These are phyloP conservation scores for Umbelopsis sp. DNA, from an alignment of 192 early-diverging fungal genomes.

Conservation along the genomic window DNA sequence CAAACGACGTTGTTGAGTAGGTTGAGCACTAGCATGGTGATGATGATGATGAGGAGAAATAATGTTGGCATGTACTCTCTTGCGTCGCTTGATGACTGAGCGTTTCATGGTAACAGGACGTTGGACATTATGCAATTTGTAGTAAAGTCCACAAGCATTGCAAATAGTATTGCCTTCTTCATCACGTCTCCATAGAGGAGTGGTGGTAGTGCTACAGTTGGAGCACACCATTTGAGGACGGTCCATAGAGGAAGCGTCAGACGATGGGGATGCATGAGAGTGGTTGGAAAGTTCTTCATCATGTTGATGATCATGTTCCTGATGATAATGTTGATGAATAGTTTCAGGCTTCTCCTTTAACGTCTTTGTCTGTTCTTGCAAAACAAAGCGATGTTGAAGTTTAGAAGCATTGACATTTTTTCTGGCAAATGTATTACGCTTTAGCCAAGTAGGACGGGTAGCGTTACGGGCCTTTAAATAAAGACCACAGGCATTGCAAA, in stretches of 20 bases:
- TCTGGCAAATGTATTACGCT: slow-evolving; percentile 46
- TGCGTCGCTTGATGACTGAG: slow-evolving; percentile 68
- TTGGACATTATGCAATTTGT: slow-evolving; percentile 73
- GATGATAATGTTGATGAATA: neutral
- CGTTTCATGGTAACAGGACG: slow-evolving; percentile 77
- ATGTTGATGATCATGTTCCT: no score
- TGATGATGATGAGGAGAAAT: slow-evolving; percentile 33
- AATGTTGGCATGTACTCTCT: slow-evolving; percentile 39
- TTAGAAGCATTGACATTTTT: slow-evolving; percentile 26
- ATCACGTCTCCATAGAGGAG: slow-evolving; percentile 81
- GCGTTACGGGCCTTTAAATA: slow-evolving; percentile 61
- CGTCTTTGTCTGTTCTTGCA: slow-evolving; percentile 6
- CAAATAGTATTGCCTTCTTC: slow-evolving; percentile 72
- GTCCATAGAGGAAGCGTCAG: neutral
- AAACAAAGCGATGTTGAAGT: slow-evolving; percentile 10
- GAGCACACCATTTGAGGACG: slow-evolving; percentile 47
- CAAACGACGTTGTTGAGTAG: slow-evolving; percentile 5
- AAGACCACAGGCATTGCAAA: slow-evolving; percentile 89
- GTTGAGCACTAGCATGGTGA: slow-evolving; percentile 27
- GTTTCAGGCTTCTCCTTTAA: neutral
- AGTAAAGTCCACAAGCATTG: slow-evolving; percentile 94
- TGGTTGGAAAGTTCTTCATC: neutral
- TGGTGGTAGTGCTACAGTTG: slow-evolving; percentile 71
- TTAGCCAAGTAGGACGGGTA: slow-evolving; percentile 58
- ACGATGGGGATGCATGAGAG: neutral